Evolutionary conservation across 768 basidiomycete species (phyloP).

Genomic region (Russula ochroleuca): DNA sequence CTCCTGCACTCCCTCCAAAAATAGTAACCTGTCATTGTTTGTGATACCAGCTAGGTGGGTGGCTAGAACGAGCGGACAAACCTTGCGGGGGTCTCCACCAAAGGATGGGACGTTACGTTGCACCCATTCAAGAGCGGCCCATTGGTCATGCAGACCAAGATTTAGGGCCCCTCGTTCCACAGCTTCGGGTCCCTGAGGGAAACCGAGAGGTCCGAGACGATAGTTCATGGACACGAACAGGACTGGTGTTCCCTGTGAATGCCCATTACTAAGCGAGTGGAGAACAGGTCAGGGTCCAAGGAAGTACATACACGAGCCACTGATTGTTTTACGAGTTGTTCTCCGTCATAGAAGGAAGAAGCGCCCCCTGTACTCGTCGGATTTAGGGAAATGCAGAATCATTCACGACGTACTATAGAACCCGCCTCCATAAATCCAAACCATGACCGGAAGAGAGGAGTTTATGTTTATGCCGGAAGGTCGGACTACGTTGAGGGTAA

Average conservation of each 20-base stretch:
- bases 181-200: slow-evolving; percentile 44
- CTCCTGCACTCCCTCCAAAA: slow-evolving; percentile 41
- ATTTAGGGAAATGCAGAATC: background rate
- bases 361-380: slow-evolving; percentile 3
- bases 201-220: slow-evolving; percentile 48
- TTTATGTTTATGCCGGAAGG: slow-evolving; percentile 34
- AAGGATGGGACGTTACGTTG: slow-evolving; percentile 33
- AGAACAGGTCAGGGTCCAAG: background rate
- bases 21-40: slow-evolving; percentile 34
- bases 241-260: slow-evolving; percentile 30
- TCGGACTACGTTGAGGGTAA: slow-evolving; percentile 45
- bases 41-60: background rate
- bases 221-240: slow-evolving; percentile 51
- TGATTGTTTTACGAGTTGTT: slow-evolving; percentile 12
- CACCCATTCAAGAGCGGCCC: slow-evolving; percentile 33
- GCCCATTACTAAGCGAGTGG: background rate
- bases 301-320: slow-evolving; percentile 18
- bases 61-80: background rate
- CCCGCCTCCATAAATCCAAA: slow-evolving; percentile 44
- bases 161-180: slow-evolving; percentile 38
- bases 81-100: slow-evolving; percentile 33
- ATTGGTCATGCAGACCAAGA: slow-evolving; percentile 45
- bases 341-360: slow-evolving; percentile 3
- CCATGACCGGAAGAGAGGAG: slow-evolving; percentile 41
- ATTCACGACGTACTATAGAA: slow-evolving; percentile 29